Base-by-base conservation (phyloP, 768 basidiomycete genomes). In the Crucibulum laeve region DNA sequence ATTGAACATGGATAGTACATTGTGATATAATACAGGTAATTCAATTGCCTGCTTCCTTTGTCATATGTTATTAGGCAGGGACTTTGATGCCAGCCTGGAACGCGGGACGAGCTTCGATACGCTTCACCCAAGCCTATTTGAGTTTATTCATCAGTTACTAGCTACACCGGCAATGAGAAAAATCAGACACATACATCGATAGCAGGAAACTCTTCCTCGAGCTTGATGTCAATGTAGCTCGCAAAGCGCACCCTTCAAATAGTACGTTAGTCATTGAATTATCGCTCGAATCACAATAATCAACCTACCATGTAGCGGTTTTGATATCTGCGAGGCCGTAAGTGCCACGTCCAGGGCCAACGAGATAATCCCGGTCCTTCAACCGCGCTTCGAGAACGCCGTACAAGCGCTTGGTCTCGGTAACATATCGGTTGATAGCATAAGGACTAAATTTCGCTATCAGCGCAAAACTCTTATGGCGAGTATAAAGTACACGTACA, bases 391-490 rank as follows among this genome's bases (percentile, higher is more conserved):
- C 80, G 33, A 94, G 75, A 3, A 94, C 92, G n/a, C 77, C 68
- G 57, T 87, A 92, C 17, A 94, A 72, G 21, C 93, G 79, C 53
- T 79, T 81, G 3, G 88, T 87, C 71, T 95, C 93, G 19, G 88
- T 80, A 15, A 69, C 52, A 62, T 89, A 94, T 40, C 91, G 80
- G 80, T 30, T 30, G 28, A 30, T 19, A 10, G 18, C 8, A 36
- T 19, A 19, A 18, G 35, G 18, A 10, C 35, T 11, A 30, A 30
- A 17, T 36, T 36, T 7, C 8, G 35, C 17, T 19, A 36, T 6
- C 35, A 36, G 6, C 7, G 11, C 7, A 11, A 19, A 6, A 7
- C 7, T 7, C 6, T 6, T 10, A 36, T 6, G 7, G 35, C 10
- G 18, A 7, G 35, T 10, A 36, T 6, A 19, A 10, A 11, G 35